These are phyloP conservation scores for Trichoderma arundinaceum DNA, from an alignment of 2,329 filamentous ascomycete genomes.

Conservation along the genomic window DNA sequence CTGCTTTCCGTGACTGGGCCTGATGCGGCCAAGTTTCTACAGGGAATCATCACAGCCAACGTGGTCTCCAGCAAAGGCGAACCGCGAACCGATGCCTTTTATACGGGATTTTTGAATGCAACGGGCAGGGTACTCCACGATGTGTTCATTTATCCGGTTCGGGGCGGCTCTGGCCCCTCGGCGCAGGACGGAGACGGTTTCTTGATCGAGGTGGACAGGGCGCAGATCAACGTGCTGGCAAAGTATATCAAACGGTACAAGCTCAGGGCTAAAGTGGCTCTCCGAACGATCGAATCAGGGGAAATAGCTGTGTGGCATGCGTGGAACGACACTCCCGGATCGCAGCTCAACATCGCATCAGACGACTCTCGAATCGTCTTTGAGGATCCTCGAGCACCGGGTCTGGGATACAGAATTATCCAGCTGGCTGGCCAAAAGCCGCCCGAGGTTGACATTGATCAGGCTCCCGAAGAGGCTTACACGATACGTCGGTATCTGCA, in stretches of 20 bases:
- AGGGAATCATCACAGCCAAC: slow-evolving; percentile 79
- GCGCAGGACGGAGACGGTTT: slow-evolving; percentile 48
- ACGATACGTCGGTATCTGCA: slow-evolving; percentile 76
- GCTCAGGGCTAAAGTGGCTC: slow-evolving; percentile 76
- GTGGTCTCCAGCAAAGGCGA: slow-evolving; percentile 47
- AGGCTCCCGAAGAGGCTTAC: slow-evolving; percentile 66
- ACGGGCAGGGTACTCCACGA: slow-evolving; percentile 85
- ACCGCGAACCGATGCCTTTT: slow-evolving; percentile 62
- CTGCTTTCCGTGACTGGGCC: slow-evolving; percentile 79
- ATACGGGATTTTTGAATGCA: slow-evolving; percentile 85
- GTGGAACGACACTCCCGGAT: slow-evolving; percentile 64
- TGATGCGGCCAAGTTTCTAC: slow-evolving; percentile 83
- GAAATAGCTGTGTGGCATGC: slow-evolving; percentile 74
- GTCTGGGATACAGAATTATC: slow-evolving; percentile 60
- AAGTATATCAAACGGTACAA: slow-evolving; percentile 85
- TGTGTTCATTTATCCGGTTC: slow-evolving; percentile 81
- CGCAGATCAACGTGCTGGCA: slow-evolving; percentile 64
- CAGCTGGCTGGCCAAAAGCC: slow-evolving; percentile 39
- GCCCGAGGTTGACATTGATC: slow-evolving; percentile 51
- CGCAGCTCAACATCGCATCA: not conserved
- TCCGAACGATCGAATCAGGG: slow-evolving; percentile 67
- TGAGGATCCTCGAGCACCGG: slow-evolving; percentile 60
- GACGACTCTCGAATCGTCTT: slow-evolving; percentile 44
- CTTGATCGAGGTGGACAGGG: slow-evolving; percentile 82
- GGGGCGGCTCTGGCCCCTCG: slow-evolving; percentile 39